Conservation (phyloP, 106 monocot species). For the Dioscorea alata region DNA sequence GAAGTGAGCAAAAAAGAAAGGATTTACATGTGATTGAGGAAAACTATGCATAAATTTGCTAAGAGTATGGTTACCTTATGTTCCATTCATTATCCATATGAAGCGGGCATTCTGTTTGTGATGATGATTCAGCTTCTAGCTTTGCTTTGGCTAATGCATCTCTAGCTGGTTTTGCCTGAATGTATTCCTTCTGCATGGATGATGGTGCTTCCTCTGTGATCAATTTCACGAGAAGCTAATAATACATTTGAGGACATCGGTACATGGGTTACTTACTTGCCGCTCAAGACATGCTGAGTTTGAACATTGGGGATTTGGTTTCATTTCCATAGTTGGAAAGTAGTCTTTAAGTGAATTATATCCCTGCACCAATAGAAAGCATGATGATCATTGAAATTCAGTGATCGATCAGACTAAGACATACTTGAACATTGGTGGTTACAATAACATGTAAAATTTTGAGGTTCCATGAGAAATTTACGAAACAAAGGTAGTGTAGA, state of each 20-base stretch:
- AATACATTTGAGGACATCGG: not conserved
- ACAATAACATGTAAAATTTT: no score
- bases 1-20: no score
- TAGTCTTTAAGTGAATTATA: slow-evolving; percentile 96
- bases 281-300: slow-evolving; percentile 82
- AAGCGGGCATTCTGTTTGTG: slow-evolving; percentile 40
- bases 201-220: not conserved
- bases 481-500: no score
- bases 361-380: slow-evolving; percentile 41
- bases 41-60: no score
- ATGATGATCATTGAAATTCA: no score
- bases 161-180: slow-evolving; percentile 72
- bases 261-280: slow-evolving; percentile 39
- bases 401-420: no score
- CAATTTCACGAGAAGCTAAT: not conserved
- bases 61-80: slow-evolving; percentile 49
- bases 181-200: slow-evolving; percentile 68
- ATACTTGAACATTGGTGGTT: no score
- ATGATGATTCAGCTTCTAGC: slow-evolving; percentile 59
- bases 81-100: slow-evolving; percentile 96
- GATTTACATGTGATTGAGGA: no score
- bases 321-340: slow-evolving; percentile 97
- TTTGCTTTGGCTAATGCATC: slow-evolving; percentile 83
- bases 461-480: no score
- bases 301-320: slow-evolving; percentile 87